Conservation (phyloP, 805 yeast species). For the Kazachstania martiniae region DNA sequence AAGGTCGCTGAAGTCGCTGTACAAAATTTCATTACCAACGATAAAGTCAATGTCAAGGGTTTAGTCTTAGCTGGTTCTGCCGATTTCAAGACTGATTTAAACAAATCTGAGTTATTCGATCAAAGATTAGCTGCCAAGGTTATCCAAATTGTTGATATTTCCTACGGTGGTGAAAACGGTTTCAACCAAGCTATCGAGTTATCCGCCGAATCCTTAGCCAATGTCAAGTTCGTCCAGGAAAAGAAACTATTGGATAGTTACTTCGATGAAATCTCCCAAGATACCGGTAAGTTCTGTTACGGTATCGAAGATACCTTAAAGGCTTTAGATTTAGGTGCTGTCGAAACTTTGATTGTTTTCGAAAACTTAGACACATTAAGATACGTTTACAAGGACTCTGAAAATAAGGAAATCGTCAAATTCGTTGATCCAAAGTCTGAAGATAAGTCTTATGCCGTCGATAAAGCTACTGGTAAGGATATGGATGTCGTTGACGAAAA, state of each 20-base stretch:
- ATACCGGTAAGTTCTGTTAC: conserved; percentile 94
- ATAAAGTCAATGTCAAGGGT: conserved; percentile 90
- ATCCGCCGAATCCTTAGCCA: conserved; percentile 92
- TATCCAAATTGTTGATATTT: conserved; percentile 87
- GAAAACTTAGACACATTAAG: conserved; percentile 84
- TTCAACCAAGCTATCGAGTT: conserved; percentile 98
- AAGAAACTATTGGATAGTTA: conserved; percentile 86
- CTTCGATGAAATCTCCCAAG: conserved; percentile 96
- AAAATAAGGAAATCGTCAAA: conserved; percentile 64
- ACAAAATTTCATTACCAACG: conserved; percentile 89
- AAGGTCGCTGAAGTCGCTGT: conserved; percentile 98
- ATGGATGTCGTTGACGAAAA: conserved; percentile 83
- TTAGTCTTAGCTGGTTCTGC: conserved; percentile 97
- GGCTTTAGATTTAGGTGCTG: conserved; percentile 93
- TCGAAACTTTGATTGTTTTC: conserved; percentile 84
- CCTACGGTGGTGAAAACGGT: conserved; percentile 99
- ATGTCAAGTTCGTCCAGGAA: conserved; percentile 96
- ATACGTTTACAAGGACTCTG: conserved; percentile 73
- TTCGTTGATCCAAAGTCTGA: conserved; percentile 45
- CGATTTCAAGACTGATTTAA: conserved; percentile 92
- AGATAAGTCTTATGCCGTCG: conserved; percentile 65
- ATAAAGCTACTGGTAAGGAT: conserved; percentile 79
- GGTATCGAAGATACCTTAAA: conserved; percentile 95
- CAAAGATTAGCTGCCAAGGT: conserved; percentile 77
- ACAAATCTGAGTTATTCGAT: conserved; percentile 89